These are phyloP conservation scores for Phenoliferia sp. DNA, from an alignment of 1,284 basidiomycete species.

Conservation along the genomic window DNA sequence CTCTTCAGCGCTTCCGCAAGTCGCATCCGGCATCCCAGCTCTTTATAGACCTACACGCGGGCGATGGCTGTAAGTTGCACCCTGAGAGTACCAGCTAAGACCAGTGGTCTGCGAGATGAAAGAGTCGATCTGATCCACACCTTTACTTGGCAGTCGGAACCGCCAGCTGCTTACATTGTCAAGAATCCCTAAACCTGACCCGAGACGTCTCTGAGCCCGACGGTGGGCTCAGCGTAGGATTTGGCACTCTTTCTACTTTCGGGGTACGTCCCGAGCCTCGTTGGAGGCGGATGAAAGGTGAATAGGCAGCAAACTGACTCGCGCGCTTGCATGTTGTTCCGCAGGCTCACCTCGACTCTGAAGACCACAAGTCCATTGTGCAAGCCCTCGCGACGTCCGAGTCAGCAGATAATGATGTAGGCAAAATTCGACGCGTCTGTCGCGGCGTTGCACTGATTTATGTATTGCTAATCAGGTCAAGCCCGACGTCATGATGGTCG, in stretches of 20 bases:
- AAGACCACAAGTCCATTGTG: background rate
- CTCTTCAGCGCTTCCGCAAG: background rate
- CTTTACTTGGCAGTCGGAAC: background rate
- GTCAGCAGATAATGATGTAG: background rate
- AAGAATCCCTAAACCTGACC: background rate
- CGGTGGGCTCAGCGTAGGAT: background rate
- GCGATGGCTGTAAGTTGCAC: background rate
- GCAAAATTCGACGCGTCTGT: background rate
- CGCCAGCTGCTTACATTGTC: background rate
- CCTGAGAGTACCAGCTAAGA: background rate
- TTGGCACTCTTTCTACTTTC: background rate
- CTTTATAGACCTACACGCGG: background rate
- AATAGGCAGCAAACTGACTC: background rate
- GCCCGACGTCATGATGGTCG: background rate
- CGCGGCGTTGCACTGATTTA: background rate
- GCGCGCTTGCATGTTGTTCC: background rate
- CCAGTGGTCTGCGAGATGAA: background rate
- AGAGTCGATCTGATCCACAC: background rate
- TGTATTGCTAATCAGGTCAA: background rate
- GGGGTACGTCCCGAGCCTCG: background rate
- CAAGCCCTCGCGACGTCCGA: background rate
- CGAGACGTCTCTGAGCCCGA: background rate
- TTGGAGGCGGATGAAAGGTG: background rate
- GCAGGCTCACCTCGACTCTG: background rate
- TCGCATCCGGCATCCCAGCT: background rate